Evolutionary conservation across 2,329 filamentous ascomycete genomes (phyloP).

Genomic region (Sporothrix pallida): DNA sequence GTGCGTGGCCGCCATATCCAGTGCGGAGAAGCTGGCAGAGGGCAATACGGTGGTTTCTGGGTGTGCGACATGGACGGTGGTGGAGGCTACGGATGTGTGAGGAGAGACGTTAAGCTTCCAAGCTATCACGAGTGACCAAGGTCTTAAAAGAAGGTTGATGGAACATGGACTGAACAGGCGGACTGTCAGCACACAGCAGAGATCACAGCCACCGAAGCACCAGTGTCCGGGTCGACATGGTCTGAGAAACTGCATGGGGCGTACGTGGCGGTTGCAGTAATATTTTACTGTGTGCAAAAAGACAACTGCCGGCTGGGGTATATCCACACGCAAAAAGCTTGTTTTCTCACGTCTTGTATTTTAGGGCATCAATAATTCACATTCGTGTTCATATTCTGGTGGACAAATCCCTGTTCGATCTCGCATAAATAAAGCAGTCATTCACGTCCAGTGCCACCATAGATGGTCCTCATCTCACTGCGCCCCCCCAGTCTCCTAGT

Average conservation of each 20-base stretch:
- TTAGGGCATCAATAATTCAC: too few relatives aligned
- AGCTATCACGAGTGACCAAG: not conserved
- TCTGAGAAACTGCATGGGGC: too few relatives aligned
- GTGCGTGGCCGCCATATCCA: constrained; percentile 6
- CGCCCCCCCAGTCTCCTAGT: constrained; percentile 17
- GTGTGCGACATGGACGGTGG: constrained; percentile 19
- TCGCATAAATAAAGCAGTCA: too few relatives aligned
- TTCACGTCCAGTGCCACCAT: too few relatives aligned
- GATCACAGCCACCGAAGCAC: constrained; percentile 38
- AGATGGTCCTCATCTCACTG: too few relatives aligned
- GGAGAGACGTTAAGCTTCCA: not conserved
- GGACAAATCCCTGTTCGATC: too few relatives aligned
- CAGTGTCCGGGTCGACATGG: constrained; percentile 28
- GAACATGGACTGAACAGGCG: not conserved
- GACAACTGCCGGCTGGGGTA: too few relatives aligned
- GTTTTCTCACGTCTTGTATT: too few relatives aligned
- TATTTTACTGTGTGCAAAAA: too few relatives aligned
- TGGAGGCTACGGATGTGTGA: constrained; percentile 17
- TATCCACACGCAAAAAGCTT: too few relatives aligned
- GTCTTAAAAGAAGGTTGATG: not conserved
- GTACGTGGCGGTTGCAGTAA: too few relatives aligned
- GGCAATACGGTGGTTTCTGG: constrained; percentile 19
- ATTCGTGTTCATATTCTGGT: too few relatives aligned
- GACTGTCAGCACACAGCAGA: not conserved
- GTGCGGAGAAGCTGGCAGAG: not conserved